Evolutionary conservation across 2,329 filamentous ascomycete genomes (phyloP), one percentile per base, ranked within the genome.

Genomic region (Xylaria sp.): DNA sequence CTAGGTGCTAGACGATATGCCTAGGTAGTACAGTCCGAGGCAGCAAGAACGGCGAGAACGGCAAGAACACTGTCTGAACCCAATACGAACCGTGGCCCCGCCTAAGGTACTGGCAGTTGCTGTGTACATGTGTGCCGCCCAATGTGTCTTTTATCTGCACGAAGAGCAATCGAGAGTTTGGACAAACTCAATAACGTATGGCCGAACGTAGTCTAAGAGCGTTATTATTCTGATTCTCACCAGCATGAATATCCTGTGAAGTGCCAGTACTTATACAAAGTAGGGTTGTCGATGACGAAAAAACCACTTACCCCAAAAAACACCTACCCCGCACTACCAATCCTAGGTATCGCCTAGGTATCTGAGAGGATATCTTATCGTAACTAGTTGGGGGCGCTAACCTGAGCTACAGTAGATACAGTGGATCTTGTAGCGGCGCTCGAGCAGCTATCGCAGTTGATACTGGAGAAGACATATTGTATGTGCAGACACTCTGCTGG

Each of bases 291-390:
- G n/a, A n/a, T n/a, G n/a, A n/a, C n/a, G n/a, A n/a, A n/a, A 38
- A 4, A 38, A 17, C 35, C n/a, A 35, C 4, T 35, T 35, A 35
- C 35, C 53, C 53, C 44, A 56, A 52, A 58, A 48, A 19, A n/a
- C 13, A 38, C 35, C 4, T 60, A 60, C 58, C 58, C 58, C 58
- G 58, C 58, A 60, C 44, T 55, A 44, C 11, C 19, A 19, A 25
- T 31, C 17, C 41, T 19, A 25, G 21, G 53, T 27, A n/a, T n/a
- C n/a, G n/a, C n/a, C n/a, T n/a, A n/a, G n/a, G 33, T 49, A 27
- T 37, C 29, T 27, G 13, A 10, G 23, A 15, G 19, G 35, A 35
- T 60, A 55, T 60, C 58, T 60, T 60, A 60, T 60, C 58, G 49
- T 33, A 37, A n/a, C n/a, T n/a, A n/a, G n/a, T n/a, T n/a, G n/a